A percentile compares a stretch with the other conserved stretches of the same genome.
phyloP scores from a whole-genome alignment of 176 grass and related monocot species.

The Triticum timopheevii region DNA sequence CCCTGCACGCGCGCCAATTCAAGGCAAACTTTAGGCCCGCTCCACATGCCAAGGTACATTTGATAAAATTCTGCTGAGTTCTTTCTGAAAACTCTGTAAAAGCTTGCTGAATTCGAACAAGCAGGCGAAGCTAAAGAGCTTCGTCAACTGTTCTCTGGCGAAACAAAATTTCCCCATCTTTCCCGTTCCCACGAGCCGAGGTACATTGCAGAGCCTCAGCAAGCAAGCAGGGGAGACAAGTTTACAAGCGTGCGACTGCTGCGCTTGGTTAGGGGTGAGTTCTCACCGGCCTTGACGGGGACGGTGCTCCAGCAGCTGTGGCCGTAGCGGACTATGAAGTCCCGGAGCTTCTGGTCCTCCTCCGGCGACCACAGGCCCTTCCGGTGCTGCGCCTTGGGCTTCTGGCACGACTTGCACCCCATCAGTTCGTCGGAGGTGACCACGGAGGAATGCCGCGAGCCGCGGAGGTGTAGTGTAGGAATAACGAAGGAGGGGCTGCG shows the following conservation, averaged over 20 bases:
- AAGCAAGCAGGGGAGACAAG: background rate
- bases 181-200: background rate
- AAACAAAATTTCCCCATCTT: background rate
- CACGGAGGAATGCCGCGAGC: background rate
- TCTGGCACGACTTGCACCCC: constrained; percentile 86
- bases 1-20: constrained; percentile 40
- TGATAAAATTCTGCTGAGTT: background rate
- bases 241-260: background rate
- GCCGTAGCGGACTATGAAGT: constrained; percentile 79
- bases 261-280: background rate
- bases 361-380: constrained; percentile 97
- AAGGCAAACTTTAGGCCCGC: background rate
- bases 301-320: constrained; percentile 85
- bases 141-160: background rate
- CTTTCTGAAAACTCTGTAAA: background rate
- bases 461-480: background rate
- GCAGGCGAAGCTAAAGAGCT: background rate
- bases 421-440: background rate
- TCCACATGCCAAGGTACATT: constrained; percentile 31
- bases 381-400: constrained; percentile 72
- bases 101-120: background rate
- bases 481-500: background rate
- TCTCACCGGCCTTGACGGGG: constrained; percentile 76
- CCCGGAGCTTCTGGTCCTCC: constrained; percentile 79
- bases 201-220: constrained; percentile 23